phyloP scores from a whole-genome alignment of 768 basidiomycete species.

The Boletus rubroflammeus region DNA sequence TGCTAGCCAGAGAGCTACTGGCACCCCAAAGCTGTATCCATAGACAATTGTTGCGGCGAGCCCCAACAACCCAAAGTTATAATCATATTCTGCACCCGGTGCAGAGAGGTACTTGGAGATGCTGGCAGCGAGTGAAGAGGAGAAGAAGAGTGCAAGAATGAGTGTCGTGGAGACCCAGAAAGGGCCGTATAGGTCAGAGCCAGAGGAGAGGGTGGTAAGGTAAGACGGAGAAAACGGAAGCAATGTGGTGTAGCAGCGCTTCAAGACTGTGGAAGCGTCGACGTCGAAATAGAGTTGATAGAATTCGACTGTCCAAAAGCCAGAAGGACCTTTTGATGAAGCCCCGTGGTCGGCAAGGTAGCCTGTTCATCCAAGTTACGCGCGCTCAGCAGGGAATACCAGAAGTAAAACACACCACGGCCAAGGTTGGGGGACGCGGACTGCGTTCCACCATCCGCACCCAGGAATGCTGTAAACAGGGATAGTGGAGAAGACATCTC shows the following conservation, averaged over 20 bases:
- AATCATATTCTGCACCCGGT: slow-evolving; percentile 55
- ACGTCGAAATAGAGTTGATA: slow-evolving; percentile 89
- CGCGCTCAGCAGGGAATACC: background rate
- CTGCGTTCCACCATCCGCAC: slow-evolving; percentile 29
- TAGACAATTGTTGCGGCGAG: slow-evolving; percentile 85
- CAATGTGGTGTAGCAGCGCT: slow-evolving; percentile 73
- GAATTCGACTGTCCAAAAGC: slow-evolving; percentile 81
- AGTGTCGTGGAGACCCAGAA: slow-evolving; percentile 98
- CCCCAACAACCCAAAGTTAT: slow-evolving; percentile 83
- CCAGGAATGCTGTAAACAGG: slow-evolving; percentile 50
- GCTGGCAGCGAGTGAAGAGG: slow-evolving; percentile 86
- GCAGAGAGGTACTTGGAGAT: slow-evolving; percentile 82
- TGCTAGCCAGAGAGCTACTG: slow-evolving; percentile 78
- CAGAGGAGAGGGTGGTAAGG: slow-evolving; percentile 54
- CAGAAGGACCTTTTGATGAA: slow-evolving; percentile 43
- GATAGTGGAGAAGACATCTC: background rate
- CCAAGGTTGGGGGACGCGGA: slow-evolving; percentile 39
- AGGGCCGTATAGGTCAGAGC: slow-evolving; percentile 75
- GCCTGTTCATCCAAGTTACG: slow-evolving; percentile 37
- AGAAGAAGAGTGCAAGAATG: slow-evolving; percentile 89
- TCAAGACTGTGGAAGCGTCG: slow-evolving; percentile 73
- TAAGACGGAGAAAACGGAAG: slow-evolving; percentile 69
- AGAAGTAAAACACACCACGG: slow-evolving; percentile 39
- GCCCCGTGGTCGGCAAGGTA: slow-evolving; percentile 56
- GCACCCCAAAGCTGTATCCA: slow-evolving; percentile 79